Conservation (phyloP, 352 stramenopile genomes). For the Globisporangium rhizosaccharum region DNA sequence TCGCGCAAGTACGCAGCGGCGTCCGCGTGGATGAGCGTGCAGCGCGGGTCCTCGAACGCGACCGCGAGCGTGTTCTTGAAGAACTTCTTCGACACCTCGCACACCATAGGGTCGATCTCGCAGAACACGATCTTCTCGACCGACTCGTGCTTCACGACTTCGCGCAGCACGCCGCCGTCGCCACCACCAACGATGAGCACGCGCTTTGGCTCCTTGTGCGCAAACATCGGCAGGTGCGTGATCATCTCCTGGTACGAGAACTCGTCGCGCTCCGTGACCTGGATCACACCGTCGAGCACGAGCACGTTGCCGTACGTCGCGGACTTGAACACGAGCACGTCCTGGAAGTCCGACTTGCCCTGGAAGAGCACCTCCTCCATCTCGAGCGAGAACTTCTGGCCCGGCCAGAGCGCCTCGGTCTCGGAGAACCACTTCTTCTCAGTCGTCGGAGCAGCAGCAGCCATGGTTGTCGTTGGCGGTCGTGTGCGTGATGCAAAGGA, state of each 20-base stretch:
- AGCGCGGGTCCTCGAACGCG: conserved; percentile 94
- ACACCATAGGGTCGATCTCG: conserved; percentile 99
- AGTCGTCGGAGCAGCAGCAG: conserved; percentile 17
- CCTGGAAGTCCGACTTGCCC: conserved; percentile 96
- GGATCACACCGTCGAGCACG: conserved; percentile 99
- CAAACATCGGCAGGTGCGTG: conserved; percentile 96
- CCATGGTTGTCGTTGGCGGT: conserved; percentile 26
- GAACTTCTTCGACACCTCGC: conserved; percentile 93
- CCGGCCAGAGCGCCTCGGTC: conserved; percentile 93
- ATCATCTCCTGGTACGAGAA: conserved; percentile 99
- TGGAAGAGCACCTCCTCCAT: conserved; percentile 94
- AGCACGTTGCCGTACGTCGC: conserved; percentile 96
- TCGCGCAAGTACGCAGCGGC: conserved; percentile 86
- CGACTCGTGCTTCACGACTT: conserved; percentile 91
- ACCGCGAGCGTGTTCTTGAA: conserved; percentile 87
- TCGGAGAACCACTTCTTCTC: conserved; percentile 93
- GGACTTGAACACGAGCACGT: conserved; percentile 99
- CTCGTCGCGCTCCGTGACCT: conserved; percentile 98
- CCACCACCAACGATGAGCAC: conserved; percentile 98
- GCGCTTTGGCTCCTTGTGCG: conserved; percentile 93
- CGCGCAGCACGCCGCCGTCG: conserved; percentile 96
- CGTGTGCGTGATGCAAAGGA: neutral
- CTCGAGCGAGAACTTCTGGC: conserved; percentile 90
- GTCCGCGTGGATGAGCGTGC: conserved; percentile 92
- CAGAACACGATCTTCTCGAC: conserved; percentile 98